Percentiles rank a stretch among this genome's conserved stretches.
Evolutionary conservation across 805 yeast species (phyloP).

Genomic region (baker's yeast (Saccharomyces cerevisiae)): DNA sequence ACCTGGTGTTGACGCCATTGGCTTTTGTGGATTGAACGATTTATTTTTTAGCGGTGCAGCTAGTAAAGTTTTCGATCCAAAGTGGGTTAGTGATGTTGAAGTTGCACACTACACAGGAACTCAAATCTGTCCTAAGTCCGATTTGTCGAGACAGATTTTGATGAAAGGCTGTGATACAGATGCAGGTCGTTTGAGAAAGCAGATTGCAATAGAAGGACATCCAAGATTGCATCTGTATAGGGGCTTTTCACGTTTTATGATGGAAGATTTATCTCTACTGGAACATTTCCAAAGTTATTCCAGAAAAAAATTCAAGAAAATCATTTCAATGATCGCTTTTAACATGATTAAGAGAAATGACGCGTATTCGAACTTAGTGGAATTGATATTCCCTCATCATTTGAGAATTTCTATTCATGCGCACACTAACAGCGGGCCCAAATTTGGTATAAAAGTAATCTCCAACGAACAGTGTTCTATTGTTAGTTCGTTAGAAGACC

Average conservation of each 20-base stretch:
- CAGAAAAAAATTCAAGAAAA: slow-evolving; percentile 42
- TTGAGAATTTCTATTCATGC: slow-evolving; percentile 55
- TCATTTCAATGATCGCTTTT: slow-evolving; percentile 46
- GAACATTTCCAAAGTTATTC: slow-evolving; percentile 34
- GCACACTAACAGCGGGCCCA: slow-evolving; percentile 51
- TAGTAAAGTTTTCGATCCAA: slow-evolving; percentile 19
- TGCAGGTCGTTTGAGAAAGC: slow-evolving; percentile 60
- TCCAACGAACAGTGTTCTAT: slow-evolving; percentile 38
- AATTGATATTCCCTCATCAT: slow-evolving; percentile 50
- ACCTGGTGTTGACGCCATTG: slow-evolving; percentile 28
- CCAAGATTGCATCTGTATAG: slow-evolving; percentile 46
- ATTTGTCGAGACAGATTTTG: slow-evolving; percentile 34
- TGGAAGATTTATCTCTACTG: slow-evolving; percentile 44
- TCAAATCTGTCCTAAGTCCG: slow-evolving; percentile 32
- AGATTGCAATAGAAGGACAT: slow-evolving; percentile 47
- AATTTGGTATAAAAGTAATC: slow-evolving; percentile 47
- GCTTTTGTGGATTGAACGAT: slow-evolving; percentile 37
- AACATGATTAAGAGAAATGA: slow-evolving; percentile 60
- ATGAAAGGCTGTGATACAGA: slow-evolving; percentile 42
- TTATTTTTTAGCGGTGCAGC: slow-evolving; percentile 31
- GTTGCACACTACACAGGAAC: slow-evolving; percentile 35
- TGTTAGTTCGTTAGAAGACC: slow-evolving; percentile 35
- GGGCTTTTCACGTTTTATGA: slow-evolving; percentile 54
- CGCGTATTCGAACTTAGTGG: slow-evolving; percentile 57
- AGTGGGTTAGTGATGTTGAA: slow-evolving; percentile 25